Percentiles rank a stretch among this genome's conserved stretches.
Conservation (phyloP, 441 rosid species). For the Euphorbia corollata region DNA sequence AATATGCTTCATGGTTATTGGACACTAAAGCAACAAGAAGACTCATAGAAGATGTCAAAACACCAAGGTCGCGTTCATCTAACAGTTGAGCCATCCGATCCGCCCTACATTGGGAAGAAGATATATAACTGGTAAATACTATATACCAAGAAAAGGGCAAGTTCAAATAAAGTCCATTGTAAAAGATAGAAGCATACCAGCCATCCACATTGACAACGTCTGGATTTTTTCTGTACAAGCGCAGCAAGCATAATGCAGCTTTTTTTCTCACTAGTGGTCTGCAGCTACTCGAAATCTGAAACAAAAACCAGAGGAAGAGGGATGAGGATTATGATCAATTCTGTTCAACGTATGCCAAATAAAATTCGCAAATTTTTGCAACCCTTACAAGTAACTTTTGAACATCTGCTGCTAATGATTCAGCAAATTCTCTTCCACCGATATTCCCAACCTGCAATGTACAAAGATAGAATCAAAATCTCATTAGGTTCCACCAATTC, state of each 20-base stretch:
- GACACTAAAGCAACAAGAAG: conserved; percentile 97
- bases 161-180: conserved; percentile 7
- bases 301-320: conserved; percentile 16
- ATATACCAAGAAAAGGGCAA: conserved; percentile 2
- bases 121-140: conserved; percentile 12
- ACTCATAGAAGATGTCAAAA: conserved; percentile 88
- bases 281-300: conserved; percentile 94
- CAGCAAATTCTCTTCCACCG: conserved; percentile 98
- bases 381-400: conserved; percentile 88
- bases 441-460: conserved; percentile 77
- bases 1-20: conserved; percentile 79
- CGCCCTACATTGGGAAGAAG: conserved; percentile 49
- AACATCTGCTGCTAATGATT: conserved; percentile 94
- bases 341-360: conserved; percentile 16
- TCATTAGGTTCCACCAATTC: background rate
- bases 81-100: conserved; percentile 96
- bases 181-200: conserved; percentile 52
- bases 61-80: conserved; percentile 99
- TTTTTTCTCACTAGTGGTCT: conserved; percentile 98
- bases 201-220: conserved; percentile 91
- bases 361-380: conserved; percentile 11
- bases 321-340: conserved; percentile 11
- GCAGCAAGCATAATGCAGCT: conserved; percentile 91
- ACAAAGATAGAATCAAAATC: conserved; percentile 19
- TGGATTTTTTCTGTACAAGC: conserved; percentile 89